Evolutionary conservation across 208 protist species (phyloP).

Genomic region (Lotmaria passim): DNA sequence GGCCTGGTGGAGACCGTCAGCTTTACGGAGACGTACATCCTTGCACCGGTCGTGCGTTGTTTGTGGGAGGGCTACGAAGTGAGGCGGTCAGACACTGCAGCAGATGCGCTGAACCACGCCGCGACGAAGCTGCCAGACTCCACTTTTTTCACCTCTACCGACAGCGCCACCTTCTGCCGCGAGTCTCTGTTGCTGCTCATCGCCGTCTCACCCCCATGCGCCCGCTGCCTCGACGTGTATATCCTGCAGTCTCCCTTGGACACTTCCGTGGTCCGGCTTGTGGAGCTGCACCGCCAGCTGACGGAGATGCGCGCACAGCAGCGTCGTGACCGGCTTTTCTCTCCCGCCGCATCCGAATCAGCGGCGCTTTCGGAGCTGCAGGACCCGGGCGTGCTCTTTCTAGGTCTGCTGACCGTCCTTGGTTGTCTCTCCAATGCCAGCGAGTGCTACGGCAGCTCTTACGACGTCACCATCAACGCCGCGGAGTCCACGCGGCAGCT

Average conservation of each 20-base stretch:
- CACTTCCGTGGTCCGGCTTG: conserved; percentile 13
- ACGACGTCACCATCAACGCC: background rate
- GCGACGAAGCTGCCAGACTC: background rate
- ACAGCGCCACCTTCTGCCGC: background rate
- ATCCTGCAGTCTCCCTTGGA: conserved; percentile 17
- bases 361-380: conserved; percentile 19
- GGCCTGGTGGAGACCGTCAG: conserved; percentile 8
- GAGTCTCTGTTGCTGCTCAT: conserved; percentile 20
- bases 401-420: conserved; percentile 11
- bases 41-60: conserved; percentile 11
- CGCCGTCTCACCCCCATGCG: conserved; percentile 27
- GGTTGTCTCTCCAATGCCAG: conserved; percentile 6
- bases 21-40: conserved; percentile 14
- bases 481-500: conserved; percentile 25
- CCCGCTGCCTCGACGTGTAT: conserved; percentile 25
- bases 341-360: background rate
- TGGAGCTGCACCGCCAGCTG: conserved; percentile 20
- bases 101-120: background rate
- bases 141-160: background rate
- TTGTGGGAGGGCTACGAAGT: conserved; percentile 21
- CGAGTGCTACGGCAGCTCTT: background rate
- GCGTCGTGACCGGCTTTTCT: background rate
- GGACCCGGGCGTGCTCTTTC: conserved; percentile 24
- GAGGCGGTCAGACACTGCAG: background rate
- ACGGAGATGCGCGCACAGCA: conserved; percentile 12